Evolutionary conservation across 2,329 filamentous ascomycete species (phyloP), one percentile per base, ranked within the genome.

Genomic region (Biscogniauxia mediterranea): DNA sequence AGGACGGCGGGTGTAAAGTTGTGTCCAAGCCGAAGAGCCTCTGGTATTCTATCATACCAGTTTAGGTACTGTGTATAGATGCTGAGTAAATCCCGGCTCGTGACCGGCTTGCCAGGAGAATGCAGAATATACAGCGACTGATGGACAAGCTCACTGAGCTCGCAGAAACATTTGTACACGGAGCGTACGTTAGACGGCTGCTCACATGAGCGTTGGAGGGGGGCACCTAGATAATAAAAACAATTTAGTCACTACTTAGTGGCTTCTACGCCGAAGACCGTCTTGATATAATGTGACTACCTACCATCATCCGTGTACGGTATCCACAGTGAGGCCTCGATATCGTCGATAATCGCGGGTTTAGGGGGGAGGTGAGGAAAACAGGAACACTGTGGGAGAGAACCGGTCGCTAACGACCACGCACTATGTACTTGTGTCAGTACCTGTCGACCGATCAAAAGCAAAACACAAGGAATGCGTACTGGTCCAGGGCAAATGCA

Each of bases 1-100:
- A 93, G 76, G 42, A 92, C 88, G 53, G 90, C 87, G 11, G 90
- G 89, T 2, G 89, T 89, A 57, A 90, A 90, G 66, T 88, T 90
- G 62, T 89, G 83, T 1, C 86, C 86, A 2, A 92, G 74, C 21
- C 83, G 80, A 55, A 92, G 77, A 1, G 85, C 82, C 61, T 85
- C 81, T 0, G 89, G 89, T 61, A 93, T 83, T 25, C 78, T 79
- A 60, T 85, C 84, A 71, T 91, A 91, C 89, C 89, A 93, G 57
- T 85, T 83, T 17, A 90, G 79, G 66, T 90, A 92, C 66, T 87
- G 83, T 0, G 83, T 85, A 66, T 92, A 91, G 25, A 85, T 85
- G 54, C 79, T 81, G 8, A 91, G 77, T 1, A 92, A 77, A 49
- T 85, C 84, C 49, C 83, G 81, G 65, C 86, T 87, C 0, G 85